phyloP scores from a whole-genome alignment of 164 flowering plant species.

The Taxillus chinensis region DNA sequence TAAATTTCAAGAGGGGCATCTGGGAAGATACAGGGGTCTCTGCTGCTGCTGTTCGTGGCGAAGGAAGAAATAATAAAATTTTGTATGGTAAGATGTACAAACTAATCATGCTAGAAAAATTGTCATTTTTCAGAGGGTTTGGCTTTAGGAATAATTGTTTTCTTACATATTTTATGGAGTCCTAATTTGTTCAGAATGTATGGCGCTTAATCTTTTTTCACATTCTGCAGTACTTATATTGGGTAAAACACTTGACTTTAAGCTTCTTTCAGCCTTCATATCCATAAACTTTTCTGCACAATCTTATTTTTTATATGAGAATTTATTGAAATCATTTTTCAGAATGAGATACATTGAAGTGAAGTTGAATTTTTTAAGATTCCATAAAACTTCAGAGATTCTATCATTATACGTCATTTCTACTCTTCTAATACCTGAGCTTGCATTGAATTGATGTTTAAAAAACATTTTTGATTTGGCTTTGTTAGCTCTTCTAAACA shows the following conservation, averaged over 20 bases:
- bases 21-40: constrained; percentile 5
- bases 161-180: neutral
- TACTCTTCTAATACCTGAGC: too few relatives aligned
- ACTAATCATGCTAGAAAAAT: neutral
- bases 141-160: neutral
- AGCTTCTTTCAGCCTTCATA: too few relatives aligned
- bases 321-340: too few relatives aligned
- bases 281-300: too few relatives aligned
- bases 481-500: constrained; percentile 7
- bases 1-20: constrained; percentile 11
- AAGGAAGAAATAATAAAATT: constrained; percentile 11
- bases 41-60: constrained; percentile 6
- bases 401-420: too few relatives aligned
- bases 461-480: neutral
- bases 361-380: too few relatives aligned
- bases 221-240: neutral
- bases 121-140: neutral
- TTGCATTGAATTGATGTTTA: too few relatives aligned
- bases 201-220: neutral
- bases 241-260: too few relatives aligned
- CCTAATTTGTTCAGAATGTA: neutral
- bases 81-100: constrained; percentile 21
- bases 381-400: too few relatives aligned
- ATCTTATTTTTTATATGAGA: too few relatives aligned
- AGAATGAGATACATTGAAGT: too few relatives aligned